Evolutionary conservation across 805 yeast genomes (phyloP).

Genomic region (Wickerhamiella alocasiicola): DNA sequence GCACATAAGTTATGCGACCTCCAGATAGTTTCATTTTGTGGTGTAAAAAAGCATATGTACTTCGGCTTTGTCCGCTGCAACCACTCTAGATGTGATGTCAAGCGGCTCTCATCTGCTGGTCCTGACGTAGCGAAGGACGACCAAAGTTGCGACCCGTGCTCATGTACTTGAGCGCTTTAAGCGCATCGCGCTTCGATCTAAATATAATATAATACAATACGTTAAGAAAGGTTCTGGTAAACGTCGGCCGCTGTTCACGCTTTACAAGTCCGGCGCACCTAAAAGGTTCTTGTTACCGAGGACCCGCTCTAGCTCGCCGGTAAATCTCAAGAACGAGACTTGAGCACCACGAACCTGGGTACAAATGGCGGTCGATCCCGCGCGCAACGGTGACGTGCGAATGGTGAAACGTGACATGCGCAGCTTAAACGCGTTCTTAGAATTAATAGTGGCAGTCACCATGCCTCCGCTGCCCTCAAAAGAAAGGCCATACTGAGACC

Average conservation of each 20-base stretch:
- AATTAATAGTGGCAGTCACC: conserved; percentile 25
- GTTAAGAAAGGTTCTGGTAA: no score
- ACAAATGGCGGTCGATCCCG: conserved; percentile 20
- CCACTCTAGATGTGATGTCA: no score
- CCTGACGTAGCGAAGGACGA: no score
- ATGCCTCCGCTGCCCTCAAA: conserved; percentile 22
- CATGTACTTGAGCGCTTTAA: background rate
- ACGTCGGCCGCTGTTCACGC: no score
- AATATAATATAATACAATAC: conserved; percentile 4
- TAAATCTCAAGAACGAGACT: conserved; percentile 22
- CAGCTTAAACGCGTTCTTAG: conserved; percentile 27
- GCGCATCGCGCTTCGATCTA: background rate
- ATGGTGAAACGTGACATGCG: conserved; percentile 25
- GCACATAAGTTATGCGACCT: no score
- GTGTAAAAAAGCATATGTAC: no score
- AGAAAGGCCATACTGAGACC: conserved; percentile 30
- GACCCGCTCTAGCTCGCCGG: conserved; percentile 24
- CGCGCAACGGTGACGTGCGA: conserved; percentile 15
- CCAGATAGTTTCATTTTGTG: no score
- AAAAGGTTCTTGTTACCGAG: conserved; percentile 15
- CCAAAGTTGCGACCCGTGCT: background rate
- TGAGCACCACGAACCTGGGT: conserved; percentile 24
- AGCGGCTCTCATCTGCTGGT: no score
- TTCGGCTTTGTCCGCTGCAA: no score
- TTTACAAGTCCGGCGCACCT: conserved; percentile 10